These are phyloP conservation scores for Polytrichum formosum DNA, from an alignment of 225 moss, liverwort and hornwort species.

Conservation along the genomic window DNA sequence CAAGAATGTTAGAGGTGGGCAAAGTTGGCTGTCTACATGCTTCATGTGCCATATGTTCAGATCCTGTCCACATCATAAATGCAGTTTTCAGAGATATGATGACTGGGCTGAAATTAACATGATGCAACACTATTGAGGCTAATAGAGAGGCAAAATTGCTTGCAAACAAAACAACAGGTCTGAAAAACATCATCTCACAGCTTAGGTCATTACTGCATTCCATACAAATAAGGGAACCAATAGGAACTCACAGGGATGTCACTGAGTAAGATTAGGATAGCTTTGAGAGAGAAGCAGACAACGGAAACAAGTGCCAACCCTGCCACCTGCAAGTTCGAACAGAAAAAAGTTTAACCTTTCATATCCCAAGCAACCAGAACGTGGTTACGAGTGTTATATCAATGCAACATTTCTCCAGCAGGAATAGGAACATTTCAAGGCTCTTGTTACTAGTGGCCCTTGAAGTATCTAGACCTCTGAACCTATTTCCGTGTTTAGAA, in stretches of 20 bases:
- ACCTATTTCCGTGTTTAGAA: too few species aligned
- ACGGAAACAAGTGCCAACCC: slow-evolving; percentile 83
- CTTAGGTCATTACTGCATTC: neutral
- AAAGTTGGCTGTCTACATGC: slow-evolving; percentile 27
- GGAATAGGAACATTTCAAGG: too few species aligned
- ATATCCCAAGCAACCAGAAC: too few species aligned
- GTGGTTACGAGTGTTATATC: too few species aligned
- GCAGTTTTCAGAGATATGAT: neutral
- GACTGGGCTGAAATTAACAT: neutral
- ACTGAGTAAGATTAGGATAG: slow-evolving; percentile 69
- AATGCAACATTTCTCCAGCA: too few species aligned
- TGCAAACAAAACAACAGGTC: neutral
- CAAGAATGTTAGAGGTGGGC: slow-evolving; percentile 32
- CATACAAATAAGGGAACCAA: neutral
- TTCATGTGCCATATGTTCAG: slow-evolving; percentile 63
- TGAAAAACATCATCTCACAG: neutral
- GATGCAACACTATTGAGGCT: too few species aligned
- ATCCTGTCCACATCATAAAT: slow-evolving; percentile 35
- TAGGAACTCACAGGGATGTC: slow-evolving; percentile 64
- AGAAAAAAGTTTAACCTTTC: neutral
- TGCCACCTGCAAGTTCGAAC: slow-evolving; percentile 51
- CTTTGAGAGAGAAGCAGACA: slow-evolving; percentile 75
- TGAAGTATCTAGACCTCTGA: too few species aligned
- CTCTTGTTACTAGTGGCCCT: too few species aligned
- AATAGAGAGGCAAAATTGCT: neutral